Evolutionary conservation across 2,329 filamentous ascomycete species (phyloP).

Genomic region (Sporothrix protearum): DNA sequence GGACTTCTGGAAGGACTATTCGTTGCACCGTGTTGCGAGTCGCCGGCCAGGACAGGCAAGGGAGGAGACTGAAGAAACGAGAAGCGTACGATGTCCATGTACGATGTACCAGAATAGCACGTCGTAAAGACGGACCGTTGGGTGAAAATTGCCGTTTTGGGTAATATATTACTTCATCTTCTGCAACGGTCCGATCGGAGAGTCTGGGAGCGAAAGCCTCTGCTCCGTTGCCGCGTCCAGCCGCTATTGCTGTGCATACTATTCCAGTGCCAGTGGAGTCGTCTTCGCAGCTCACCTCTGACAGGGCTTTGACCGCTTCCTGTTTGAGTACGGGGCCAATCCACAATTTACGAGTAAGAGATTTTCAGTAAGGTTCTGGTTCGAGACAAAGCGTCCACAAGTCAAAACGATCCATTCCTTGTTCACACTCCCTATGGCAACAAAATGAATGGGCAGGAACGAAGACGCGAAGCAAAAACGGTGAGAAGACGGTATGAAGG

Average conservation of each 20-base stretch:
- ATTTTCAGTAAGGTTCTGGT: neutral
- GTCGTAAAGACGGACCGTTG: neutral
- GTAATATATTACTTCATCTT: neutral
- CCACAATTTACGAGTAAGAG: neutral
- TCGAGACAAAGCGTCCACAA: neutral
- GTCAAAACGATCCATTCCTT: neutral
- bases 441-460: neutral
- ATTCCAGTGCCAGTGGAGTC: constrained; percentile 1
- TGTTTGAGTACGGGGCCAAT: neutral
- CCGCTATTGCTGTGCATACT: neutral
- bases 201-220: neutral
- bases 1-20: neutral
- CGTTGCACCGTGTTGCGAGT: neutral
- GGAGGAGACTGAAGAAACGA: neutral
- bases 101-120: neutral
- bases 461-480: neutral
- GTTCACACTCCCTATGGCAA: neutral
- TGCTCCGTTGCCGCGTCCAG: constrained; percentile 2
- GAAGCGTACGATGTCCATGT: neutral
- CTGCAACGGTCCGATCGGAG: neutral
- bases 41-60: too few species aligned
- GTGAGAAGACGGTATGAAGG: neutral
- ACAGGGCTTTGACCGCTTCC: neutral
- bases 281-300: neutral
- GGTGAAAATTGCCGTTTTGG: neutral